A percentile compares a stretch with the other conserved stretches of the same genome.
phyloP scores from a whole-genome alignment of 2,329 filamentous ascomycete species.

The Pseudocercospora macadamiae region DNA sequence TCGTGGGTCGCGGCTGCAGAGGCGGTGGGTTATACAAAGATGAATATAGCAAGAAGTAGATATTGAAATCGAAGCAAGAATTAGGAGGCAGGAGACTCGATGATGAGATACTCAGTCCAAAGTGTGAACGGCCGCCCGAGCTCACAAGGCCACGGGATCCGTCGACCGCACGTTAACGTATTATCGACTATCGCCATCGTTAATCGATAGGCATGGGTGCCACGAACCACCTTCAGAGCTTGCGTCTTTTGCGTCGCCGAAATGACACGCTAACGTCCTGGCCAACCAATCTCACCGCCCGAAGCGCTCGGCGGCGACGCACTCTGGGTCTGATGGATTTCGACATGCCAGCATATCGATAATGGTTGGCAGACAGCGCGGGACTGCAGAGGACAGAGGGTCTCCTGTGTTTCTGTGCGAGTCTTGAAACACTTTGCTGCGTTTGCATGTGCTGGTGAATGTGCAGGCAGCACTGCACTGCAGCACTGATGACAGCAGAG shows the following conservation, averaged over 20 bases:
- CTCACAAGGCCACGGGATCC: neutral
- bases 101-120: neutral
- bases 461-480: no score
- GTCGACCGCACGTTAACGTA: neutral
- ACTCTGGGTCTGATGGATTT: neutral
- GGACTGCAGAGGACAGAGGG: neutral
- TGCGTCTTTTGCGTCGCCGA: conserved; percentile 9
- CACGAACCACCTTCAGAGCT: conserved; percentile 16
- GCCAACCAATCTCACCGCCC: conserved; percentile 6
- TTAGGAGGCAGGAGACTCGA: neutral
- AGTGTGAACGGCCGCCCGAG: neutral
- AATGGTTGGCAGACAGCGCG: neutral
- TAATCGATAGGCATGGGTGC: conserved; percentile 20
- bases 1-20: conserved; percentile 5
- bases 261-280: conserved; percentile 17
- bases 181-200: neutral
- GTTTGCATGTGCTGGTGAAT: neutral
- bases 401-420: neutral
- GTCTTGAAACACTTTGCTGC: neutral
- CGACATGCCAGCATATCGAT: neutral
- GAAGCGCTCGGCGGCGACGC: conserved; percentile 3
- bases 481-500: neutral
- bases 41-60: conserved; percentile 2
- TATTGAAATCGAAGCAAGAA: no score
- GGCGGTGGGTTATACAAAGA: conserved; percentile 4